A percentile compares a stretch with the other conserved stretches of the same genome.
Conservation (phyloP, 148 eudicot species). For the Diospyros kaki region DNA sequence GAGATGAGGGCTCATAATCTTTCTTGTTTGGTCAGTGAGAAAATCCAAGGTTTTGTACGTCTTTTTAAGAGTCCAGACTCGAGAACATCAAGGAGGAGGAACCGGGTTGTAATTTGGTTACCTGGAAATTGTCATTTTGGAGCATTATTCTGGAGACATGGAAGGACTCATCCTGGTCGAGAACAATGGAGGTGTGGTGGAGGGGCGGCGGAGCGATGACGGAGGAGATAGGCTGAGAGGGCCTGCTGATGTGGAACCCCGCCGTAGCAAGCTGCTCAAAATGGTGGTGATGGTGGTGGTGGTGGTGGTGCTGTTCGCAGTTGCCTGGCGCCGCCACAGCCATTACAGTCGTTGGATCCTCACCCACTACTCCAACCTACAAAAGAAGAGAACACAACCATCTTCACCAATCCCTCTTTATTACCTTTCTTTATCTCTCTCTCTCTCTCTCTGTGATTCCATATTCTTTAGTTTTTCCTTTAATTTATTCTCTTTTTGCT, state of each 20-base stretch:
- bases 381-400: neutral
- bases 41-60: no score
- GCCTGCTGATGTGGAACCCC: constrained; percentile 64
- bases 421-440: constrained; percentile 18
- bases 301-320: constrained; percentile 29
- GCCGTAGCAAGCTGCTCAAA: constrained; percentile 19
- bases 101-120: constrained; percentile 18
- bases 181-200: constrained; percentile 64
- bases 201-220: constrained; percentile 61
- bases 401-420: neutral
- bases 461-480: constrained; percentile 7
- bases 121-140: constrained; percentile 73
- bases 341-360: constrained; percentile 48
- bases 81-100: neutral
- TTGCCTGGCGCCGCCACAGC: constrained; percentile 19
- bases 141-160: constrained; percentile 77
- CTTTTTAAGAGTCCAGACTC: no score
- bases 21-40: no score
- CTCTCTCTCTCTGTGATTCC: constrained; percentile 11
- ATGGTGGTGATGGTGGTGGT: constrained; percentile 34
- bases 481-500: no score
- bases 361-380: constrained; percentile 56
- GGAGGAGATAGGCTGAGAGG: constrained; percentile 66
- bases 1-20: no score
- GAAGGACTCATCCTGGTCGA: constrained; percentile 50